phyloP scores from a whole-genome alignment of 1,284 basidiomycete genomes.

The Pyrrhoderma noxium region DNA sequence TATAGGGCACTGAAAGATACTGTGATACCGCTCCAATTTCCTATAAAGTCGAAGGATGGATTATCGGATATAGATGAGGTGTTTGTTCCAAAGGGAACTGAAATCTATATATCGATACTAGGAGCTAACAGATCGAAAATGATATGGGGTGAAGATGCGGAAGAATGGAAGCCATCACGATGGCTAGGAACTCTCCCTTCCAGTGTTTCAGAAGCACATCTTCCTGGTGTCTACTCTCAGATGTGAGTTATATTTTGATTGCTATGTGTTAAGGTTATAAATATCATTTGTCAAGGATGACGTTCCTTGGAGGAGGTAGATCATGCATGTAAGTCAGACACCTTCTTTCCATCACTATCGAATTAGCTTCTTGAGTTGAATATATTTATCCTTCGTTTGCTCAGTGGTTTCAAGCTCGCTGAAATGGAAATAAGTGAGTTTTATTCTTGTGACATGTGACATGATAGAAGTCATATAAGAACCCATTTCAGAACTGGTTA shows the following conservation, averaged over 20 bases:
- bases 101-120: slow-evolving; percentile 22
- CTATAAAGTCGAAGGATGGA: slow-evolving; percentile 23
- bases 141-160: slow-evolving; percentile 22
- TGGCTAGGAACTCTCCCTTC: slow-evolving; percentile 18
- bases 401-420: slow-evolving; percentile 15
- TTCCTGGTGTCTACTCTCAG: slow-evolving; percentile 32
- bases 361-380: background rate
- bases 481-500: slow-evolving; percentile 2
- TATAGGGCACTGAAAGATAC: slow-evolving; percentile 21
- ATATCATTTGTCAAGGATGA: slow-evolving; percentile 23
- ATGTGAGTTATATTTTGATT: slow-evolving; percentile 24
- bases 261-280: background rate
- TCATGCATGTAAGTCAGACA: slow-evolving; percentile 25
- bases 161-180: slow-evolving; percentile 21
- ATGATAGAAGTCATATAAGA: background rate
- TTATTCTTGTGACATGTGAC: background rate
- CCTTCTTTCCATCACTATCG: no score
- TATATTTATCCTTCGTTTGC: background rate
- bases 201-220: slow-evolving; percentile 20
- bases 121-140: slow-evolving; percentile 21
- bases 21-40: slow-evolving; percentile 23
- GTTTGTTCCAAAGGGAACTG: slow-evolving; percentile 23
- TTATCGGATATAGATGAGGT: slow-evolving; percentile 15
- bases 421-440: slow-evolving; percentile 15
- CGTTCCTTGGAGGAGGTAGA: slow-evolving; percentile 27